Evolutionary conservation across 768 basidiomycete genomes (phyloP), one percentile per base, ranked within the genome.

Genomic region (Glaciozyma martinii): DNA sequence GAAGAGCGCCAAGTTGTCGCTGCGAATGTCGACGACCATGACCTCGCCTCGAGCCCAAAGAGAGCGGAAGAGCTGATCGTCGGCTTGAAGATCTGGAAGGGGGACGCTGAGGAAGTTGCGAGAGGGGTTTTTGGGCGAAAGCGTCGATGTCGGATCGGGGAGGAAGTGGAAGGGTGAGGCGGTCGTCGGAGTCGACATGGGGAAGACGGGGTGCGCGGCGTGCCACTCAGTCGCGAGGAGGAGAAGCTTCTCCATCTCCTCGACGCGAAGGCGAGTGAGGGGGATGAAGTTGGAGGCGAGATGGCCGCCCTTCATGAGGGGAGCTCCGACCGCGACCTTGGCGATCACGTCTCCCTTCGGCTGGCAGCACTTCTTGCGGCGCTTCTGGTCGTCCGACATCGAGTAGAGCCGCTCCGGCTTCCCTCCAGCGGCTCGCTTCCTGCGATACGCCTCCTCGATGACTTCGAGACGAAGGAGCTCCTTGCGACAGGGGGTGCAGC

Each of bases 331-430:
- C n/a, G 29, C 64, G 25, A 42, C 40, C 21, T 27, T 9, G 33
- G 25, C 29, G 9, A 58, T 46, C 25, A 59, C 59, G 32, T 58
- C 64, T 29, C 67, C 61, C 30, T 58, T 62, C 67, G 65, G 65
- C 16, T 64, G 59, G 54, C 65, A 43, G 44, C 67, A 69, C 59
- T 69, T 69, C 49, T 46, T 59, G 32, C 67, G 59, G 13, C 67
- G 61, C 42, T 65, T 61, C 1, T 25, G 23, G 37, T 68, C 67
- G 47, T 37, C 37, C 13, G 33, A 10, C 7, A 46, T 30, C 18
- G 25, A n/a, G 32, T 29, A 33, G 18, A 43, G 16, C 23, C 23
- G 7, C n/a, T 27, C 29, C 10, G 7, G 15, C 29, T 30, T 25
- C 19, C 3, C 27, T 23, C 21, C 32, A 2, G 21, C 25, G 29